Evolutionary conservation across 176 grass and related monocot species (phyloP), one percentile per base, ranked within the genome.

Genomic region (Carex kokanica): DNA sequence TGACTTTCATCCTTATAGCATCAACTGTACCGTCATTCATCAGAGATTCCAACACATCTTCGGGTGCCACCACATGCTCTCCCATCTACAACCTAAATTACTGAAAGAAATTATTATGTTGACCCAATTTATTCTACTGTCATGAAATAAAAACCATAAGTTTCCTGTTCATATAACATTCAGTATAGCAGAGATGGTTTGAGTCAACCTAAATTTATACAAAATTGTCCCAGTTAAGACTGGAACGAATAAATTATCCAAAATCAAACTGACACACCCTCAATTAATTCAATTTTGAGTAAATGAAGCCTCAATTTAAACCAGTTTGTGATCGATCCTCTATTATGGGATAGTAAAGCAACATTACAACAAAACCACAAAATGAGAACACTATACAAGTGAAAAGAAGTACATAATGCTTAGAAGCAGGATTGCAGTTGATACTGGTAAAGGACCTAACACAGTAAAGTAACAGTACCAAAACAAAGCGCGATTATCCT

Each of bases 21-120:
- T 99, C 96, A 59, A 99, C 87, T 8, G 89, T 95, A 57, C 96
- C 93, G 84, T 99, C 96, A 81, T 99, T 93, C 91, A 92, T 95
- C 4, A 95, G 88, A 9, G 91, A 93, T 82, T 99, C 89, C 15
- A 95, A 85, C 72, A 99, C 91, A 64, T 99, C 93, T 78, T 99
- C 96, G 0, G 93, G 93, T 43, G 86, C 74, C 62, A 99, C 88
- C 84, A 95, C 89, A 64, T 82, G 92, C 29, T 91, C 87, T 70
- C 79, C 89, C 96, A 94, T 93, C 84, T 15, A 18, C 18, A 66
- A 60, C 78, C 34, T 21, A 60, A 81, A 80, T 70, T 70, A 67
- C 6, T 2, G 18, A 67, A 67, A 38, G 16, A 15, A 67, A 38
- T 8, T 36, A 67, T 38, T 7, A 8, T 8, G 14, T 32, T 67